A percentile compares a stretch with the other conserved stretches of the same genome.
Conservation (phyloP, 192 early-diverging fungal species). For the Umbelopsis sp. region DNA sequence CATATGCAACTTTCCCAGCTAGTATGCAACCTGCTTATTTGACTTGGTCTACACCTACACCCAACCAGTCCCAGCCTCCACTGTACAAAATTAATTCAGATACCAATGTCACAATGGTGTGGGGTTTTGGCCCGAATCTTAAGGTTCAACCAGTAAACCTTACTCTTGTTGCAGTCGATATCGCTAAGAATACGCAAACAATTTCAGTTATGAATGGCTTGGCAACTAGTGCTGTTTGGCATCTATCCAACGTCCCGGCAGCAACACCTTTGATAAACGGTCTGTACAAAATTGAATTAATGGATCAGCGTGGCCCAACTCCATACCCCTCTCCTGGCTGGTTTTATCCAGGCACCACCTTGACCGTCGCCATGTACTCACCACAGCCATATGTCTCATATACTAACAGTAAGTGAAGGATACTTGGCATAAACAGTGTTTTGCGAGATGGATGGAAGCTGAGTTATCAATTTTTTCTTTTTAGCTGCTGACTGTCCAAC, state of each 20-base stretch:
- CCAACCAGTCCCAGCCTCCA: slow-evolving; percentile 32
- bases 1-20: slow-evolving; percentile 27
- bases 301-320: slow-evolving; percentile 38
- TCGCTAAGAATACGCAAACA: slow-evolving; percentile 26
- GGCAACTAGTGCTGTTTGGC: slow-evolving; percentile 36
- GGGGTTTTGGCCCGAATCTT: slow-evolving; percentile 35
- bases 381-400: slow-evolving; percentile 30
- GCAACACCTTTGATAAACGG: slow-evolving; percentile 38
- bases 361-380: slow-evolving; percentile 38
- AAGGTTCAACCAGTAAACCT: slow-evolving; percentile 32
- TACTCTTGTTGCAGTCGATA: slow-evolving; percentile 32
- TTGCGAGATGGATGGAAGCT: no score
- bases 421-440: not conserved
- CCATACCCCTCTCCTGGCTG: slow-evolving; percentile 29
- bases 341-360: slow-evolving; percentile 23
- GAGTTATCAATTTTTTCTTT: slow-evolving; percentile 32
- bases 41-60: slow-evolving; percentile 29
- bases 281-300: slow-evolving; percentile 34
- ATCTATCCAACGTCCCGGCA: slow-evolving; percentile 21
- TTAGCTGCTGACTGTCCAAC: slow-evolving; percentile 32
- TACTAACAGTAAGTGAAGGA: slow-evolving; percentile 30
- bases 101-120: slow-evolving; percentile 40
- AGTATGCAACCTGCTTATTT: slow-evolving; percentile 27
- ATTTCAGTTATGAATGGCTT: slow-evolving; percentile 26
- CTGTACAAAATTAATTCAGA: slow-evolving; percentile 27